phyloP scores from a whole-genome alignment of 1,284 basidiomycete genomes.

The Coniferiporia sulphurascens region DNA sequence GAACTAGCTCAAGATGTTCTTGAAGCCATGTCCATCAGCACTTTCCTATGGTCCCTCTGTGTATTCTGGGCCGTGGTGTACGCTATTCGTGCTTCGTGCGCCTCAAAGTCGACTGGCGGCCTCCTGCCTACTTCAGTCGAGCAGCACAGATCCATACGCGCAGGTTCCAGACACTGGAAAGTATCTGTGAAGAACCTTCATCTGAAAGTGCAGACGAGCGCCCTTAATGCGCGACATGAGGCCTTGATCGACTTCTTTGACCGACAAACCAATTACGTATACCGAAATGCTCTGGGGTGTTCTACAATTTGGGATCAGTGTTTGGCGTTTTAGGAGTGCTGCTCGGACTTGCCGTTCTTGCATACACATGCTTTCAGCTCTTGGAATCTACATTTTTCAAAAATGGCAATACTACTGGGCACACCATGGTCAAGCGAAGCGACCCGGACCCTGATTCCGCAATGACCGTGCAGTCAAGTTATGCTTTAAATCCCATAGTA shows the following conservation, averaged over 20 bases:
- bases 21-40: neutral
- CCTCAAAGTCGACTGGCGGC: neutral
- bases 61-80: slow-evolving; percentile 10
- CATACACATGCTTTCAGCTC: slow-evolving; percentile 28
- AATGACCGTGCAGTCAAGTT: neutral
- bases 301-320: slow-evolving; percentile 51
- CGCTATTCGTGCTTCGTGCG: slow-evolving; percentile 2
- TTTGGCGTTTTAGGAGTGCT: slow-evolving; percentile 48
- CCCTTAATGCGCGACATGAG: slow-evolving; percentile 50
- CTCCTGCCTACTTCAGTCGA: neutral
- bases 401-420: slow-evolving; percentile 22
- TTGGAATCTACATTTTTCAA: neutral
- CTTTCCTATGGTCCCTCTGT: slow-evolving; percentile 8
- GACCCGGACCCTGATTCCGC: neutral
- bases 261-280: slow-evolving; percentile 11
- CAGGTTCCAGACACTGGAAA: slow-evolving; percentile 23
- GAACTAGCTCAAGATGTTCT: neutral
- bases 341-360: slow-evolving; percentile 36
- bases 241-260: slow-evolving; percentile 27
- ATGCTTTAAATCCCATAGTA: slow-evolving; percentile 39
- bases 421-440: slow-evolving; percentile 19
- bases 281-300: slow-evolving; percentile 25
- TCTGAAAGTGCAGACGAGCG: slow-evolving; percentile 48
- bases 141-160: neutral
- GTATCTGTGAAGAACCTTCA: slow-evolving; percentile 29